Evolutionary conservation across 1,284 basidiomycete genomes (phyloP), one percentile per base, ranked within the genome.

Genomic region (Fistulina hepatica): DNA sequence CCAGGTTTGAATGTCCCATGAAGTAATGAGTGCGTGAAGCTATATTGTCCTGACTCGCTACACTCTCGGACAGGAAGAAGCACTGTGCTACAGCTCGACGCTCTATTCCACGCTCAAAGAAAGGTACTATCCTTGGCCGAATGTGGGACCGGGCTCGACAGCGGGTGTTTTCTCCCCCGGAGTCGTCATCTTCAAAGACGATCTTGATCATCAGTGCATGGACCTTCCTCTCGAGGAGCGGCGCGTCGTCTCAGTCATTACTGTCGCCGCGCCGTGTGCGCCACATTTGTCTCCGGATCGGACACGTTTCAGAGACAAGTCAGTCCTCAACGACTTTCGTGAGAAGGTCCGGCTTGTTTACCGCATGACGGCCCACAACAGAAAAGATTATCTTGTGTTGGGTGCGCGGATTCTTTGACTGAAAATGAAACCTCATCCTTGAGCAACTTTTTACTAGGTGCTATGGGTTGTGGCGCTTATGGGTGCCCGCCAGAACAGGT

Each of bases 381-480:
- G 50, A 6, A 51, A 64, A 40, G 42, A 56, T 10, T 54, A 59
- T 40, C 40, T 69, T 4, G 53, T 69, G 2, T 54, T 67, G 8
- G 66, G 65, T 66, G 47, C 7, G 54, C 39, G 2, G 39, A 16
- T 13, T 33, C 27, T 42, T n/a, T n/a, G n/a, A n/a, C n/a, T n/a
- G n/a, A n/a, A n/a, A n/a, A n/a, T n/a, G n/a, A n/a, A n/a, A n/a
- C n/a, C n/a, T n/a, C n/a, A n/a, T n/a, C n/a, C n/a, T n/a, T n/a
- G n/a, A n/a, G n/a, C n/a, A n/a, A n/a, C n/a, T n/a, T n/a, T n/a
- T n/a, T n/a, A n/a, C n/a, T 24, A 68, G 65, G 61, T 46, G 65
- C 66, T 3, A 61, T 68, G 57, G 66, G 66, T 0, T 68, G 65
- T 41, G 66, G 65, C 9, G 63, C 56, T 1, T 69, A 68, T 44